Evolutionary conservation across 306 rosid species (phyloP).

Genomic region (Malus sieversii): DNA sequence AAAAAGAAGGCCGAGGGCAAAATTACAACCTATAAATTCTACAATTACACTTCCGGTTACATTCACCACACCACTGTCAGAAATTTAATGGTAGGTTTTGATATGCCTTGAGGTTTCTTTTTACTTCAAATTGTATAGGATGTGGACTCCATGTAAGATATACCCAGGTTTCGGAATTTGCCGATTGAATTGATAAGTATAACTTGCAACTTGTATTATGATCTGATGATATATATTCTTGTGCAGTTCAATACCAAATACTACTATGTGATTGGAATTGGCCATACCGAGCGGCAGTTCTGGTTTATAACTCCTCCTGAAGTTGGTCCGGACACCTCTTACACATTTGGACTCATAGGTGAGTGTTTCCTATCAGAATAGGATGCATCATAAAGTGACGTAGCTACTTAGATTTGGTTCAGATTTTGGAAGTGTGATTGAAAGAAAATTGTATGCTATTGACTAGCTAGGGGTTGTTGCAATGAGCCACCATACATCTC

Average conservation of each 20-base stretch:
- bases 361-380: background rate
- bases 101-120: background rate
- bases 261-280: constrained; percentile 59
- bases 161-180: background rate
- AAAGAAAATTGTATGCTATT: background rate
- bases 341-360: constrained; percentile 88
- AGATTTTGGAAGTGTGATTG: background rate
- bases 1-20: constrained; percentile 27
- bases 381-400: background rate
- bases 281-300: constrained; percentile 39
- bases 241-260: constrained; percentile 62
- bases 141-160: background rate
- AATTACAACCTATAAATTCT: constrained; percentile 36
- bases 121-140: background rate
- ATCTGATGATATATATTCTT: background rate
- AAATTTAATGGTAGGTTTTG: constrained; percentile 23
- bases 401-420: background rate
- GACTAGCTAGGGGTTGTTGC: background rate
- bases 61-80: constrained; percentile 48
- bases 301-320: constrained; percentile 70
- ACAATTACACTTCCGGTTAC: constrained; percentile 54
- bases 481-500: background rate
- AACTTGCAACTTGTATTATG: background rate
- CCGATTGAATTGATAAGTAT: background rate
- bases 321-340: constrained; percentile 69